These are phyloP conservation scores for Cucurbita argyrosperma DNA, from an alignment of 306 rosid genomes.

Conservation along the genomic window DNA sequence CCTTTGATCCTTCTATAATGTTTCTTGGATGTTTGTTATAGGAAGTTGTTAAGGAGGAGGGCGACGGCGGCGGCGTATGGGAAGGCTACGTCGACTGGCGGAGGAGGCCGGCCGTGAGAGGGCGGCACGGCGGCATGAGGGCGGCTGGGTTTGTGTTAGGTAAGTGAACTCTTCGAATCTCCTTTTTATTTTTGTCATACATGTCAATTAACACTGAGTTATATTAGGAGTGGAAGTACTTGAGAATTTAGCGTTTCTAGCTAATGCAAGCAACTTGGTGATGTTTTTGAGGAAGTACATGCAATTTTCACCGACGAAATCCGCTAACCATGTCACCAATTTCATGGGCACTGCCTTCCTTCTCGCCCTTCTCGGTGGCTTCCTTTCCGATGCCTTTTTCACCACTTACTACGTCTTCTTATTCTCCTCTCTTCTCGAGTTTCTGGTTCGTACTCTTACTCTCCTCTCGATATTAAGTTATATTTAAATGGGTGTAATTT, in stretches of 20 bases:
- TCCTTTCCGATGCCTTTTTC: conserved; percentile 57
- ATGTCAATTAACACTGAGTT: too few relatives aligned
- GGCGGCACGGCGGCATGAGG: conserved; percentile 80
- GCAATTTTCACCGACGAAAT: conserved; percentile 48
- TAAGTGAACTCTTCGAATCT: conserved; percentile 2
- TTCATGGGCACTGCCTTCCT: conserved; percentile 89
- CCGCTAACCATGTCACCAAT: conserved; percentile 58
- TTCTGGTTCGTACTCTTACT: conserved; percentile 17
- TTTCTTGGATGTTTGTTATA: too few relatives aligned
- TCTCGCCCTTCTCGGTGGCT: conserved; percentile 80
- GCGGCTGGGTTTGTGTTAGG: conserved; percentile 74
- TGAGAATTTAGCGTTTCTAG: conserved; percentile 70
- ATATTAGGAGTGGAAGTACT: conserved; percentile 47
- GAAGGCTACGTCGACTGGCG: conserved; percentile 86
- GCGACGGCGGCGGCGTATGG: conserved; percentile 24
- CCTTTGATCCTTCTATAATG: too few relatives aligned
- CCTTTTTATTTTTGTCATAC: too few relatives aligned
- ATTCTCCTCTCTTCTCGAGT: conserved; percentile 50
- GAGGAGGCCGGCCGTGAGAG: conserved; percentile 46
- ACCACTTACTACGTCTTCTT: conserved; percentile 46
- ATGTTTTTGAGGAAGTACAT: conserved; percentile 46
- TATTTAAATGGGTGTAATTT: too few relatives aligned
- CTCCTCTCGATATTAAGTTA: too few relatives aligned
- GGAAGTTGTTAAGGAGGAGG: conserved; percentile 31
- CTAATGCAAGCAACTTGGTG: conserved; percentile 82